Conservation (phyloP, 768 basidiomycete genomes). For the Cytidiella melzeri region DNA sequence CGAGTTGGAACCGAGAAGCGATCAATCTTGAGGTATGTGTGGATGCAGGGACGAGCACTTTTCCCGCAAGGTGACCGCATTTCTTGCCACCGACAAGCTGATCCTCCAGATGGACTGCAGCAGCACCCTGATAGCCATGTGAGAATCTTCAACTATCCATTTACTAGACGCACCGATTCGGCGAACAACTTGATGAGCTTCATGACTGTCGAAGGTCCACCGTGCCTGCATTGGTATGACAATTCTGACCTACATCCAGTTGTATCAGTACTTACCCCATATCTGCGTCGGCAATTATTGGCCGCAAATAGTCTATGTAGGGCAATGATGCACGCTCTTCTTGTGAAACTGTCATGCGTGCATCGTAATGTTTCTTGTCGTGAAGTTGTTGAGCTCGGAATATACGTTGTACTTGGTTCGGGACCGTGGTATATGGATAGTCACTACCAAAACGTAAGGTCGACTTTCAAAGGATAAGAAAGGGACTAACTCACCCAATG, state of each 20-base stretch:
- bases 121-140: constrained; percentile 55
- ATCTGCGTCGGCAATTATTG: constrained; percentile 93
- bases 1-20: constrained; percentile 84
- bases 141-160: background rate
- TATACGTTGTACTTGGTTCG: constrained; percentile 89
- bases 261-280: constrained; percentile 60
- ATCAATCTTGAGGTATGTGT: constrained; percentile 82
- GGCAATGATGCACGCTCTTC: constrained; percentile 66
- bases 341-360: constrained; percentile 59
- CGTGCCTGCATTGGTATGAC: constrained; percentile 64
- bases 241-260: background rate
- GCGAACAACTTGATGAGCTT: constrained; percentile 92
- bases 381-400: constrained; percentile 91
- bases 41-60: constrained; percentile 87
- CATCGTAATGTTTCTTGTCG: constrained; percentile 90
- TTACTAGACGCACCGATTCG: constrained; percentile 56
- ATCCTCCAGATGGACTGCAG: constrained; percentile 90
- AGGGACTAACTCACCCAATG: constrained; percentile 59
- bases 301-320: constrained; percentile 82
- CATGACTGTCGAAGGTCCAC: constrained; percentile 90
- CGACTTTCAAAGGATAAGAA: too few relatives aligned
- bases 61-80: constrained; percentile 88
- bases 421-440: constrained; percentile 94
- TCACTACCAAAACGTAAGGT: constrained; percentile 61
- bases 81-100: constrained; percentile 95